Evolutionary conservation across 306 rosid genomes (phyloP).

Genomic region (Prunus armeniaca): DNA sequence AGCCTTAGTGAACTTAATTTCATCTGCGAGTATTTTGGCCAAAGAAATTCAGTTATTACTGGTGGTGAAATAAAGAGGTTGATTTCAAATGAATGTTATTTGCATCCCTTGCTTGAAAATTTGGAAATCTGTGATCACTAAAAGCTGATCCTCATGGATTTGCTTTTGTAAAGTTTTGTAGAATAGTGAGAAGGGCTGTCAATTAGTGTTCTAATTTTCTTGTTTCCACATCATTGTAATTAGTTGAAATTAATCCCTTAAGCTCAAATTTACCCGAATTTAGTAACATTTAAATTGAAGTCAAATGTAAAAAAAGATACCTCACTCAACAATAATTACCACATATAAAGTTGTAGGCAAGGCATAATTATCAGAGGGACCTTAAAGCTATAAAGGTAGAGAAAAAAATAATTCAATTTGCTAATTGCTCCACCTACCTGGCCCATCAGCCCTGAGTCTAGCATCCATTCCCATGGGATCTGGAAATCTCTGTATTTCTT

Average conservation of each 20-base stretch:
- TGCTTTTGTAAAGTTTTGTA: neutral
- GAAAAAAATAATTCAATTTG: neutral
- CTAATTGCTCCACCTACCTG: slow-evolving; percentile 45
- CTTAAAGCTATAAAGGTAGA: neutral
- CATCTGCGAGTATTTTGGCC: slow-evolving; percentile 48
- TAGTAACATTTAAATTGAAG: neutral
- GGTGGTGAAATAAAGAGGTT: neutral
- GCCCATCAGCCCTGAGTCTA: slow-evolving; percentile 66
- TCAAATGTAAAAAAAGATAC: neutral
- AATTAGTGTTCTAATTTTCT: neutral
- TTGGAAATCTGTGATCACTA: too few species aligned
- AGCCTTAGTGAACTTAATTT: slow-evolving; percentile 66
- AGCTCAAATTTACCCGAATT: neutral
- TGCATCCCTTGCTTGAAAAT: too few species aligned
- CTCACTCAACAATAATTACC: neutral
- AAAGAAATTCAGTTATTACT: neutral
- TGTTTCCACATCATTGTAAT: neutral
- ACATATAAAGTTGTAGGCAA: slow-evolving; percentile 1
- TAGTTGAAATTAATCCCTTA: neutral
- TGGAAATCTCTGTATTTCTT: slow-evolving; percentile 64
- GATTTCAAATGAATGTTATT: too few species aligned
- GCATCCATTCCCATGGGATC: slow-evolving; percentile 92
- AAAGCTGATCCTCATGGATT: too few species aligned
- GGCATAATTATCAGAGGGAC: slow-evolving; percentile 2
- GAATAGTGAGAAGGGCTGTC: neutral